Evolutionary conservation across 2,329 filamentous ascomycete genomes (phyloP).

Genomic region (Trichophyton rubrum): DNA sequence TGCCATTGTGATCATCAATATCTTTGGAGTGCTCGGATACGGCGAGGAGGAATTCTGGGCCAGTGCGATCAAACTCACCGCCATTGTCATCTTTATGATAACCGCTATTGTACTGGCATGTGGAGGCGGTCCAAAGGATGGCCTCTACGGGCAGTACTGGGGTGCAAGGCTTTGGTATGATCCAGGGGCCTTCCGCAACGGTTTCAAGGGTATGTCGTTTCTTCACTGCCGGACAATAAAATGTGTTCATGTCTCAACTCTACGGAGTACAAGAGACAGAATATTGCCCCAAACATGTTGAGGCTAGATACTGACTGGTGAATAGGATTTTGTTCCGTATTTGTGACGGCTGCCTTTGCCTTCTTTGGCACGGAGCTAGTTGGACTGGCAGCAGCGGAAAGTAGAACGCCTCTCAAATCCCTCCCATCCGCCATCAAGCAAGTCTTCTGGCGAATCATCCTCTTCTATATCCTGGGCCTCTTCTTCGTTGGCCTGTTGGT

Average conservation of each 20-base stretch:
- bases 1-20: constrained; percentile 60
- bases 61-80: constrained; percentile 65
- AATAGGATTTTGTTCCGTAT: constrained; percentile 47
- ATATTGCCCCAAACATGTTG: background rate
- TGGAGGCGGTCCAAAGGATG: constrained; percentile 30
- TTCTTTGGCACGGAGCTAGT: constrained; percentile 37
- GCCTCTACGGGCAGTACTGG: constrained; percentile 19
- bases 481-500: constrained; percentile 49
- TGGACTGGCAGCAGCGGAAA: constrained; percentile 44
- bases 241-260: too few relatives aligned
- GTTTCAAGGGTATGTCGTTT: constrained; percentile 32
- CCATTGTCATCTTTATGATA: constrained; percentile 75
- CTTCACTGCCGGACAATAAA: too few relatives aligned
- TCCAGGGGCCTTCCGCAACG: constrained; percentile 55
- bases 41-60: constrained; percentile 76
- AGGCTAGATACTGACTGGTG: background rate
- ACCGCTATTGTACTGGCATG: constrained; percentile 56
- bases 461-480: constrained; percentile 46
- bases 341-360: constrained; percentile 29
- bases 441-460: constrained; percentile 43
- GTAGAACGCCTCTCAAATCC: constrained; percentile 38
- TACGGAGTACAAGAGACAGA: background rate
- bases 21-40: constrained; percentile 73
- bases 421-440: constrained; percentile 43
- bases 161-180: constrained; percentile 58